Conservation (phyloP, 768 basidiomycete genomes). For the Tubosaeta brunneosetosa region DNA sequence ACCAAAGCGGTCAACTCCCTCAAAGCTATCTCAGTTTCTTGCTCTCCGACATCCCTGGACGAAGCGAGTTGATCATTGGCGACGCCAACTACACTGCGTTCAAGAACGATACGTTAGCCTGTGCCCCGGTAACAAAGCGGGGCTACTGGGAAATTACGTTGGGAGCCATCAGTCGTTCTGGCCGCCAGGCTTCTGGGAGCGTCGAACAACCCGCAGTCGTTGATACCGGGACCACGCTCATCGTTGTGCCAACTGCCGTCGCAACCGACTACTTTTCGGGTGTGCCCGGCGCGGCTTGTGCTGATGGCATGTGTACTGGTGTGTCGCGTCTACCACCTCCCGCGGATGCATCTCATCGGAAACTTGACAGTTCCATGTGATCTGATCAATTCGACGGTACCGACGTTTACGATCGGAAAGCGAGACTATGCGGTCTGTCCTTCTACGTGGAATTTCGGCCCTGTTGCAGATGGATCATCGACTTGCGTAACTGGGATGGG, state of each 20-base stretch:
- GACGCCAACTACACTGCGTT: slow-evolving; percentile 45
- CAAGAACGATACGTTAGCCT: slow-evolving; percentile 41
- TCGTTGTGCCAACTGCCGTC: slow-evolving; percentile 11
- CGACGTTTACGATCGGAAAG: slow-evolving; percentile 33
- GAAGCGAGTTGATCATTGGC: slow-evolving; percentile 18
- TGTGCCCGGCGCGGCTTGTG: slow-evolving; percentile 18
- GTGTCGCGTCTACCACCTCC: not conserved
- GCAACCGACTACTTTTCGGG: slow-evolving; percentile 22
- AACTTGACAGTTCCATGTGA: slow-evolving; percentile 15
- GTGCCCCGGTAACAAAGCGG: slow-evolving; percentile 20
- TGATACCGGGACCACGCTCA: slow-evolving; percentile 30
- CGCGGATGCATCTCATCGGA: not conserved
- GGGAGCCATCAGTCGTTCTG: slow-evolving; percentile 10
- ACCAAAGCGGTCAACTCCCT: slow-evolving; percentile 23
- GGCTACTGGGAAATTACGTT: slow-evolving; percentile 36
- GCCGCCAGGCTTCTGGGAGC: not conserved
- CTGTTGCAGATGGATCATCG: slow-evolving; percentile 6
- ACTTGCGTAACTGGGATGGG: slow-evolving; percentile 32
- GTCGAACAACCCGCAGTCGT: slow-evolving; percentile 22
- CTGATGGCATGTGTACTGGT: slow-evolving; percentile 31
- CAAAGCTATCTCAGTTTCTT: slow-evolving; percentile 41
- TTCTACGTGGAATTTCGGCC: slow-evolving; percentile 38
- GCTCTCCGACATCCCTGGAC: slow-evolving; percentile 27
- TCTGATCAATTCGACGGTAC: slow-evolving; percentile 15
- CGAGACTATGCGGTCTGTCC: slow-evolving; percentile 30